phyloP scores from a whole-genome alignment of 2,329 filamentous ascomycete genomes.

The Fusarium mexicanum region DNA sequence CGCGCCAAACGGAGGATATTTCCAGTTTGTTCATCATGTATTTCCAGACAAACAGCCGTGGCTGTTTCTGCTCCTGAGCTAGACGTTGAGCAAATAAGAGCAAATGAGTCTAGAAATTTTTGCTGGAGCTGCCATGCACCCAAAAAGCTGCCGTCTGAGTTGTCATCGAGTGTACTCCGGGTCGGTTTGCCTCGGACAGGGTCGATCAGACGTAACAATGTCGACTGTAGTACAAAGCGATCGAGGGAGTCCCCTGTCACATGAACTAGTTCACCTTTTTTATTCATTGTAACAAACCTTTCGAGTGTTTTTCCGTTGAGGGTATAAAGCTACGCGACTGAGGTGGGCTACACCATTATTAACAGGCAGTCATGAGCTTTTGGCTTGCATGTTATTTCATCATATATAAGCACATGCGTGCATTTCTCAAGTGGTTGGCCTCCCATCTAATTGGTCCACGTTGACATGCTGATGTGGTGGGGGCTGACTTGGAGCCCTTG shows the following conservation, averaged over 20 bases:
- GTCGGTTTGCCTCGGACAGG: slow-evolving; percentile 14
- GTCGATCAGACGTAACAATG: slow-evolving; percentile 9
- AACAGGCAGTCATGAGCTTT: too few relatives aligned
- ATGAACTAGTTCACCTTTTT: neutral
- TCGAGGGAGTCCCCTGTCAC: neutral
- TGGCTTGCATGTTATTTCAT: neutral
- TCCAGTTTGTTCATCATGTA: neutral
- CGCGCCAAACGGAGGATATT: slow-evolving; percentile 35
- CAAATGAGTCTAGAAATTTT: slow-evolving; percentile 49
- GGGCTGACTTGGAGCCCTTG: neutral
- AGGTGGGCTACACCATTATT: neutral
- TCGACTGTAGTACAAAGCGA: neutral
- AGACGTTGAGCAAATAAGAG: slow-evolving; percentile 44
- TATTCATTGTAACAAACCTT: neutral
- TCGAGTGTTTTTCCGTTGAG: too few relatives aligned
- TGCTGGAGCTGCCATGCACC: slow-evolving; percentile 28
- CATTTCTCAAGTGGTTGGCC: neutral
- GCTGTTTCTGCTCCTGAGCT: slow-evolving; percentile 37
- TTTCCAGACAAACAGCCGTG: slow-evolving; percentile 47
- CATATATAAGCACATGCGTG: neutral
- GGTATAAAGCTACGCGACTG: neutral
- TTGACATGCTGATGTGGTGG: neutral
- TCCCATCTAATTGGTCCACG: neutral
- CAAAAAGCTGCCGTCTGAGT: neutral
- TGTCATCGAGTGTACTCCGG: neutral